Base-by-base conservation (phyloP, 2,329 filamentous ascomycete species). In the Curvularia lunata region DNA sequence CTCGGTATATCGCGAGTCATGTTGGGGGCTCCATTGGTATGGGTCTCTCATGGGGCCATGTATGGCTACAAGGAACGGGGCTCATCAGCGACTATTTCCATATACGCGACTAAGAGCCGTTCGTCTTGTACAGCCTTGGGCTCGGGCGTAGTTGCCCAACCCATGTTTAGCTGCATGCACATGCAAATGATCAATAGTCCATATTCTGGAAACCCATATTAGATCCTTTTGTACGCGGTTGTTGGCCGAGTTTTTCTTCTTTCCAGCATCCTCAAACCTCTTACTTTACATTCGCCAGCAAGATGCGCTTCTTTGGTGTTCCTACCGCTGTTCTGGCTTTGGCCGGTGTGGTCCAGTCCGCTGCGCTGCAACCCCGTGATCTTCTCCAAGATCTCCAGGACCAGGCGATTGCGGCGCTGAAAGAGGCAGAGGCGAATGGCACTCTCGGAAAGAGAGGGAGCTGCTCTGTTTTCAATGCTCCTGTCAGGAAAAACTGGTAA, bases 401-500 rank as follows among this genome's bases (percentile, higher is more conserved):
- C 19, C 58, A 59, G 27, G 62, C 64, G 6, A 46, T 65, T n/a
- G 47, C 54, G 27, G 48, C 50, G 3, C 23, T 67, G 42, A 57
- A 59, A 19, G 57, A 48, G 10, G 32, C 56, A 18, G 49, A 64
- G 10, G 18, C 43, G 10, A 58, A 58, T 32, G 41, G 56, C 13
- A 56, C 50, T 3, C 34, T 58, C 25, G 40, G 30, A 13, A 62
- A 42, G 41, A 51, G 27, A 13, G n/a, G 18, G 16, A 41, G 21
- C 19, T 66, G 63, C 52, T 47, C 53, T 4, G 23, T 66, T 2
- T 41, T 25, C n/a, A 61, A 57, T 13, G 61, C 63, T 4, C 48
- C 50, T 21, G 50, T 60, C 30, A 47, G 64, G 12, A 51, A 53
- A 27, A 60, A 68, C 23, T 68, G 66, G 66, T 65, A 51, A 52